Percentiles rank a stretch among this genome's conserved stretches.
These are phyloP conservation scores for Aureobasidium sp. DNA, from an alignment of 2,329 filamentous ascomycete species.

Conservation along the genomic window DNA sequence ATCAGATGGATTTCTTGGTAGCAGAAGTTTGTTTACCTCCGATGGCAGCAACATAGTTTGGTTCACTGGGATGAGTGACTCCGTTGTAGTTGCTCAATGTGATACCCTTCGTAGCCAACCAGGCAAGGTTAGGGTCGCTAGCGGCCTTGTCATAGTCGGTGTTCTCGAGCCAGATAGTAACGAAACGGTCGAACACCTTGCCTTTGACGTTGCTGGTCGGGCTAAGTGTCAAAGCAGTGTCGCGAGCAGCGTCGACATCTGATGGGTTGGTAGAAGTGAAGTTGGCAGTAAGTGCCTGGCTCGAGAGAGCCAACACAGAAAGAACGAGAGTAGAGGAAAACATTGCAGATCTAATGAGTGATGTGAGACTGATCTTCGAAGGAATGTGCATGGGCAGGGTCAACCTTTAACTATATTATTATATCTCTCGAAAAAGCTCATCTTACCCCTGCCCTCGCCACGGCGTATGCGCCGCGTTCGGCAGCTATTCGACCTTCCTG, in stretches of 20 bases:
- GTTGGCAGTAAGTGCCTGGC: conserved; percentile 25
- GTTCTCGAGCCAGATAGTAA: conserved; percentile 73
- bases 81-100: conserved; percentile 50
- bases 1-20: not conserved
- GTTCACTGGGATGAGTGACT: conserved; percentile 63
- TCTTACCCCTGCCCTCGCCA: not conserved
- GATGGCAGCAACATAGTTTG: conserved; percentile 65
- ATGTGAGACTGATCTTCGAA: not conserved
- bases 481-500: not conserved
- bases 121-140: conserved; percentile 54
- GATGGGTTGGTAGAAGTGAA: conserved; percentile 45
- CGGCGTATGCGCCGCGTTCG: not conserved
- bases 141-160: conserved; percentile 59
- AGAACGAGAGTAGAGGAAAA: conserved; percentile 19
- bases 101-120: conserved; percentile 56
- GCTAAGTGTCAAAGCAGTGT: conserved; percentile 54
- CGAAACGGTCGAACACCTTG: conserved; percentile 64
- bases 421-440: not conserved
- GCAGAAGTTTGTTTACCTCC: conserved; percentile 39
- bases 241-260: conserved; percentile 50
- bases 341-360: not conserved
- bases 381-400: not conserved
- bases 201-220: conserved; percentile 61
- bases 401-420: not conserved
- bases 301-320: conserved; percentile 25